Conservation (phyloP, 176 grass and related monocot species). For the Tillandsia leiboldiana region DNA sequence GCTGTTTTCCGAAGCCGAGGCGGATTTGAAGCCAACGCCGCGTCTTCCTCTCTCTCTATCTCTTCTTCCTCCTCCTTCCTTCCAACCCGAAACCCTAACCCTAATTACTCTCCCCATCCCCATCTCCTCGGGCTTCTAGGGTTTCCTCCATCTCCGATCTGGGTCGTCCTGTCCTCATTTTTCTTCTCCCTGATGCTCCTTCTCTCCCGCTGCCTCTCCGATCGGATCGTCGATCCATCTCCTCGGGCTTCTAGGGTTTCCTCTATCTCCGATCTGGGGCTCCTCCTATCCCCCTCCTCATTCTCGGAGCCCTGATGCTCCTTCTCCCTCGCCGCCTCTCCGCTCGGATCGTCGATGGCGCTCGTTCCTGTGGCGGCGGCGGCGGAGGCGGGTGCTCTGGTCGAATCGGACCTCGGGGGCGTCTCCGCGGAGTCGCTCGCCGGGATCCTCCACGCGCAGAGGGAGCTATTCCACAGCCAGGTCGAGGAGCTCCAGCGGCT, state of each 20-base stretch:
- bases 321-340: not conserved
- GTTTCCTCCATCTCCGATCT: conserved; percentile 2
- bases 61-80: conserved; percentile 14
- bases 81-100: conserved; percentile 3
- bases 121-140: not conserved
- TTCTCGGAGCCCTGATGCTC: conserved; percentile 5
- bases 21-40: not conserved
- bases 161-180: conserved; percentile 9
- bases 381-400: conserved; percentile 20
- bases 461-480: conserved; percentile 56
- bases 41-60: conserved; percentile 3
- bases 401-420: conserved; percentile 22
- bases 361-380: conserved; percentile 19
- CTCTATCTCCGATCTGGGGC: conserved; percentile 5
- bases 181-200: conserved; percentile 2
- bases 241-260: not conserved
- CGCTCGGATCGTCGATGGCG: conserved; percentile 10
- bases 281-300: conserved; percentile 10
- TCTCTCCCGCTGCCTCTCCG: not conserved
- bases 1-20: not conserved
- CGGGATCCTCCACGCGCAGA: conserved; percentile 43
- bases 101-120: not conserved
- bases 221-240: not conserved
- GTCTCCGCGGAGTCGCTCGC: conserved; percentile 27
- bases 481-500: conserved; percentile 60